Percentiles rank a stretch among this genome's conserved stretches.
Evolutionary conservation across 257 asterid genomes (phyloP).

Genomic region (Nicotiana tomentosiformis): DNA sequence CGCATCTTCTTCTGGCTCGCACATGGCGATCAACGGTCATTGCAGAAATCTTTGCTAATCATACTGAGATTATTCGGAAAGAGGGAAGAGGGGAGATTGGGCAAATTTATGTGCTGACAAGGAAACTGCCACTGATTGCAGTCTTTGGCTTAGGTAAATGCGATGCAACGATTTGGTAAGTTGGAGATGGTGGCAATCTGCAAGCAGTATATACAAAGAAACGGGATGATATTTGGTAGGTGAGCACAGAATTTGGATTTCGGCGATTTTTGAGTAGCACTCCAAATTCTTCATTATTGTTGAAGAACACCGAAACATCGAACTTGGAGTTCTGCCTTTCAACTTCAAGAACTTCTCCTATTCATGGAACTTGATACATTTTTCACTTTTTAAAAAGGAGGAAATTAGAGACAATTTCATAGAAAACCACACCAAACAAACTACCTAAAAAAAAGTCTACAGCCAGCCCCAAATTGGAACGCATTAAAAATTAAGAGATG

Average conservation of each 20-base stretch:
- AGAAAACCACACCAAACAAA: background rate
- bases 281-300: background rate
- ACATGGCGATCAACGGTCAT: background rate
- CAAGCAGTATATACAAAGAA: background rate
- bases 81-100: background rate
- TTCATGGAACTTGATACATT: background rate
- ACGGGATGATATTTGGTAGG: background rate
- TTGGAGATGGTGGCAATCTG: background rate
- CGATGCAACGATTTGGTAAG: background rate
- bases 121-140: background rate
- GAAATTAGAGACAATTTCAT: background rate
- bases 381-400: background rate
- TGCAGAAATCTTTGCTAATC: background rate
- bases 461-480: background rate
- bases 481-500: background rate
- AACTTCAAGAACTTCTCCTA: background rate
- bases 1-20: background rate
- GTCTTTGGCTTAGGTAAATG: slow-evolving; percentile 1
- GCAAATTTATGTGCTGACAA: background rate
- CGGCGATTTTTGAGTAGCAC: background rate
- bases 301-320: background rate
- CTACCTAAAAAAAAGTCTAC: background rate
- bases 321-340: background rate
- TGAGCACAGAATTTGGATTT: background rate
- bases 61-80: background rate